A percentile compares a stretch with the other conserved stretches of the same genome.
These are phyloP conservation scores for Harringtonia aguacate DNA, from an alignment of 2,329 filamentous ascomycete genomes.

Conservation along the genomic window DNA sequence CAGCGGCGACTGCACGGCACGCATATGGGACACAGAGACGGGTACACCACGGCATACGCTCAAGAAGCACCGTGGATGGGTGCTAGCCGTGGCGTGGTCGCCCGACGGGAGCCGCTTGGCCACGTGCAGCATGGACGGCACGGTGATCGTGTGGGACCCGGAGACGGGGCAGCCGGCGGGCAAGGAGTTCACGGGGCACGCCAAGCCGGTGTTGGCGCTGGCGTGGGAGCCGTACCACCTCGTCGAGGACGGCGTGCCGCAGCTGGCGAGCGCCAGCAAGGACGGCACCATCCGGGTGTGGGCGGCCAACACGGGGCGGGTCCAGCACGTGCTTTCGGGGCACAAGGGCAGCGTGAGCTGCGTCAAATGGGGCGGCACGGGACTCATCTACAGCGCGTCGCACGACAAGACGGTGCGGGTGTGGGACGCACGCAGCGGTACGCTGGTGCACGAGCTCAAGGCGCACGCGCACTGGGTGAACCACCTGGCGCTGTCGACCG, in stretches of 20 bases:
- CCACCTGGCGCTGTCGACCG: conserved; percentile 84
- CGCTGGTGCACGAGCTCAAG: conserved; percentile 62
- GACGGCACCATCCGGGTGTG: conserved; percentile 83
- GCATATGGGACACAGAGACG: conserved; percentile 92
- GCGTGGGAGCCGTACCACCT: conserved; percentile 92
- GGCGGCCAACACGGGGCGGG: conserved; percentile 67
- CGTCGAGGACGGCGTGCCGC: conserved; percentile 61
- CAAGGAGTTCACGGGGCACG: conserved; percentile 68
- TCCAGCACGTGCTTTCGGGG: conserved; percentile 74
- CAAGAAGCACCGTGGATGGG: conserved; percentile 82
- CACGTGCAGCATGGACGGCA: conserved; percentile 88
- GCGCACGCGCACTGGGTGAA: conserved; percentile 90
- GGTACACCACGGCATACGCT: conserved; percentile 80
- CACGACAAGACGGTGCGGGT: conserved; percentile 90
- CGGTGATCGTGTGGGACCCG: conserved; percentile 81
- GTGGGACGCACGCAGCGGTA: conserved; percentile 75
- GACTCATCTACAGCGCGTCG: conserved; percentile 70
- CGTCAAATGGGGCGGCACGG: conserved; percentile 89
- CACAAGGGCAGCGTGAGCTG: conserved; percentile 86
- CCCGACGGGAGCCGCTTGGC: conserved; percentile 74
- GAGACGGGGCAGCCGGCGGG: conserved; percentile 66
- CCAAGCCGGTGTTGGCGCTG: conserved; percentile 79
- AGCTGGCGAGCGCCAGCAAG: conserved; percentile 79
- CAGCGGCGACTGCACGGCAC: conserved; percentile 79
- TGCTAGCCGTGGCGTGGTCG: conserved; percentile 77